These are phyloP conservation scores for Luffa acutangula DNA, from an alignment of 306 rosid species.

Conservation along the genomic window DNA sequence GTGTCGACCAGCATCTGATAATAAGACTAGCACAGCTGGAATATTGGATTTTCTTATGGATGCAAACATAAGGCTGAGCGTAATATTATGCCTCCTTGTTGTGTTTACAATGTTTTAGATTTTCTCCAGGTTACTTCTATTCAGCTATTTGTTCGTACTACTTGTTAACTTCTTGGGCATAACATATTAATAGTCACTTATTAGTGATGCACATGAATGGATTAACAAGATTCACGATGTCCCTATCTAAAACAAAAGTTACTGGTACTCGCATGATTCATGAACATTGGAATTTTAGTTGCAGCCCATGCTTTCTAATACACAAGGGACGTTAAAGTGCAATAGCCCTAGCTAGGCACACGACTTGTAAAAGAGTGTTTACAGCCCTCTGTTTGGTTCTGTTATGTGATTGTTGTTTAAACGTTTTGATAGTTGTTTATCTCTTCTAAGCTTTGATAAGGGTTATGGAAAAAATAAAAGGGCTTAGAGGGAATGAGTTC, in stretches of 20 bases:
- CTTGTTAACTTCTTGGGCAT: neutral
- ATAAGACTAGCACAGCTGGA: constrained; percentile 47
- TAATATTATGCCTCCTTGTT: constrained; percentile 27
- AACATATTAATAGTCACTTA: neutral
- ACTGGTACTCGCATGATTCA: neutral
- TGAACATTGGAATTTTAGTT: neutral
- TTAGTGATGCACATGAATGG: neutral
- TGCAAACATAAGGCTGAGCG: constrained; percentile 74
- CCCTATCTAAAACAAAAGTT: neutral
- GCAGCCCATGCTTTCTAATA: neutral
- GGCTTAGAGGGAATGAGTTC: too few relatives aligned
- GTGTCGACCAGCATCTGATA: constrained; percentile 45
- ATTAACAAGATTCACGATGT: neutral
- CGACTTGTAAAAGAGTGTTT: neutral
- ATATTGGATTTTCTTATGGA: constrained; percentile 80
- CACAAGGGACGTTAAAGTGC: neutral
- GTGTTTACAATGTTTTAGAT: neutral
- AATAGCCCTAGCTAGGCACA: neutral
- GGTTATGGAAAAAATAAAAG: too few relatives aligned
- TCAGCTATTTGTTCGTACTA: neutral
- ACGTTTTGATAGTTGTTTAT: neutral
- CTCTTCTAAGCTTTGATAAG: neutral
- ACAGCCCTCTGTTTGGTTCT: neutral
- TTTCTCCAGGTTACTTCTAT: neutral
- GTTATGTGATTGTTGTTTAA: neutral